phyloP scores from a whole-genome alignment of 257 asterid species.

The Solanum pennellii region DNA sequence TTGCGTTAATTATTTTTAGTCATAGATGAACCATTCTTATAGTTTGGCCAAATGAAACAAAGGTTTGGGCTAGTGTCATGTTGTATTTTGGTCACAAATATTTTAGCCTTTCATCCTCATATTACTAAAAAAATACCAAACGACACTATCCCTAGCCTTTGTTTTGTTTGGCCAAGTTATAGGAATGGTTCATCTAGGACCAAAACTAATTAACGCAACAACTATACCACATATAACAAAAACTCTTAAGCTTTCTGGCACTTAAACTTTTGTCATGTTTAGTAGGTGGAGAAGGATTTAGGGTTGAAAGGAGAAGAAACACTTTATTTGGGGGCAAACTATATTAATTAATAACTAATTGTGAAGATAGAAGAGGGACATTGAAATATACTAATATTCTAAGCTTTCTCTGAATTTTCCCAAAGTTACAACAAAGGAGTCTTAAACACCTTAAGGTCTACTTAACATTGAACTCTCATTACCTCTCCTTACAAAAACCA shows the following conservation, averaged over 20 bases:
- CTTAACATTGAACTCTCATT: too few relatives aligned
- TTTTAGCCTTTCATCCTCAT: neutral
- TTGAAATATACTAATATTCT: too few relatives aligned
- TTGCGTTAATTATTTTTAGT: neutral
- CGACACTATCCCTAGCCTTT: neutral
- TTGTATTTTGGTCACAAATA: neutral
- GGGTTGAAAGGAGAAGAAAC: too few relatives aligned
- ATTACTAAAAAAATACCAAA: neutral
- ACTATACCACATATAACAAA: neutral
- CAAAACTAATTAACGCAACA: neutral
- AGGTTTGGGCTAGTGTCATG: neutral
- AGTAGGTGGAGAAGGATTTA: neutral
- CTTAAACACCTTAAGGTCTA: too few relatives aligned
- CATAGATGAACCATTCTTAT: neutral
- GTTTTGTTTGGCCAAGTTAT: neutral
- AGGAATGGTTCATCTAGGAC: neutral
- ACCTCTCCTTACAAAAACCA: too few relatives aligned
- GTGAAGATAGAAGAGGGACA: too few relatives aligned
- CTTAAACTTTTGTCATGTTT: neutral
- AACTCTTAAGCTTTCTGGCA: neutral
- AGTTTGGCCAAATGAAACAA: neutral
- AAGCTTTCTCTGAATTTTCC: too few relatives aligned
- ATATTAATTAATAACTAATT: too few relatives aligned
- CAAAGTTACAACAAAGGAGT: too few relatives aligned
- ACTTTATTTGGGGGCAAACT: too few relatives aligned